A percentile compares a stretch with the other conserved stretches of the same genome.
phyloP scores from a whole-genome alignment of 768 basidiomycete species.

The Royoungia palumana region DNA sequence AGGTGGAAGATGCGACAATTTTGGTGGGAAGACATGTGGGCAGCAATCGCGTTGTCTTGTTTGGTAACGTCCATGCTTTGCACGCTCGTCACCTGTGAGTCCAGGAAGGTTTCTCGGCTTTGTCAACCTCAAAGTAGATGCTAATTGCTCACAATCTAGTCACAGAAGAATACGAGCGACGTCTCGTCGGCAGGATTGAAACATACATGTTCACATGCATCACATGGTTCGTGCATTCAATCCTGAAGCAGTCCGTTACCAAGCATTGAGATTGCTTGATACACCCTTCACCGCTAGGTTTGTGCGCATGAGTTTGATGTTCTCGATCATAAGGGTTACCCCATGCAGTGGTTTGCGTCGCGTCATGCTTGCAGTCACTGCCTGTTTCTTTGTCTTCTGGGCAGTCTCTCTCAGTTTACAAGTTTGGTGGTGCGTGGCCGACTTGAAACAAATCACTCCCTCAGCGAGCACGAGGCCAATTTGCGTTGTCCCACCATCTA shows the following conservation, averaged over 20 bases:
- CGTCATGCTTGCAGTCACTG: background rate
- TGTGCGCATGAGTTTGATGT: conserved; percentile 19
- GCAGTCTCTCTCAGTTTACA: conserved; percentile 3
- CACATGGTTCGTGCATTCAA: conserved; percentile 8
- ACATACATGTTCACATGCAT: conserved; percentile 9
- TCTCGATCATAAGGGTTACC: conserved; percentile 10
- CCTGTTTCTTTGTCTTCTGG: conserved; percentile 1
- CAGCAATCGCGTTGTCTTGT: conserved; percentile 9
- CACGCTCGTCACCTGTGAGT: background rate
- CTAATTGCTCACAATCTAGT: background rate
- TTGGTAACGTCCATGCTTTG: background rate
- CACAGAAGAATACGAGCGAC: background rate
- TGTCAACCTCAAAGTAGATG: too few relatives aligned
- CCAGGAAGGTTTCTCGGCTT: conserved; percentile 1
- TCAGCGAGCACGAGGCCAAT: background rate
- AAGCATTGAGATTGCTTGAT: background rate
- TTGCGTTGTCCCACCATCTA: background rate
- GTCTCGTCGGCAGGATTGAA: background rate
- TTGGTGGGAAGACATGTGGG: conserved; percentile 26
- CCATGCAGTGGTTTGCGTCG: background rate
- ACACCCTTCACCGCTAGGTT: conserved; percentile 3
- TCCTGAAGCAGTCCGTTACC: background rate
- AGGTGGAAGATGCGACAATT: conserved; percentile 15
- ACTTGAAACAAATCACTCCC: background rate
- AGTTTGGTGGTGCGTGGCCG: conserved; percentile 7